Evolutionary conservation across 768 basidiomycete species (phyloP).

Genomic region (Panellus pusillus): DNA sequence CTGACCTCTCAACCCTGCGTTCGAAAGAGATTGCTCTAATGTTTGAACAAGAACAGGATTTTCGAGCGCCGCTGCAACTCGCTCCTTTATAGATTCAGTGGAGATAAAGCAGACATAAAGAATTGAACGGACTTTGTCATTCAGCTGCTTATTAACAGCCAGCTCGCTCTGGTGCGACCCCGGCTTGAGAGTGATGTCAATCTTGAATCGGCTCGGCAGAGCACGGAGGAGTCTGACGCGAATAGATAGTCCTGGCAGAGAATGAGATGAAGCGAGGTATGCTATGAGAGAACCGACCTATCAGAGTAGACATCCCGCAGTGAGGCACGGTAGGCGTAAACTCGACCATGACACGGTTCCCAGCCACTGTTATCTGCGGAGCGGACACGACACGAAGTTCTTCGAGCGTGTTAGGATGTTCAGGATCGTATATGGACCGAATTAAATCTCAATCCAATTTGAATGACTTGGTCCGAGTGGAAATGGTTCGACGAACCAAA

Average conservation of each 20-base stretch:
- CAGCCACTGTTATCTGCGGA: constrained; percentile 65
- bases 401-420: constrained; percentile 92
- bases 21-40: constrained; percentile 66
- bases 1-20: constrained; percentile 33
- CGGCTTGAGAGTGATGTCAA: constrained; percentile 90
- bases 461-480: neutral
- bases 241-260: constrained; percentile 79
- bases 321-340: constrained; percentile 98
- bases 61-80: constrained; percentile 95
- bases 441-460: constrained; percentile 70
- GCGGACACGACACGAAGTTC: constrained; percentile 94
- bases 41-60: constrained; percentile 85
- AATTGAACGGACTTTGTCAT: constrained; percentile 56
- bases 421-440: constrained; percentile 90
- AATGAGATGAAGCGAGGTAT: neutral
- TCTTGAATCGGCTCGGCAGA: constrained; percentile 89
- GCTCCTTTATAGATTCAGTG: constrained; percentile 51
- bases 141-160: constrained; percentile 96
- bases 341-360: constrained; percentile 79
- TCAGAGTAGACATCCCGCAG: constrained; percentile 95
- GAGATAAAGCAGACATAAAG: too few species aligned
- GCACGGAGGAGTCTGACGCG: constrained; percentile 88
- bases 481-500: constrained; percentile 58
- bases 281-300: constrained; percentile 55
- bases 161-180: constrained; percentile 96